Evolutionary conservation across 202 grass and related monocot species (phyloP), one percentile per base, ranked within the genome.

Genomic region (Alloteropsis angusta): DNA sequence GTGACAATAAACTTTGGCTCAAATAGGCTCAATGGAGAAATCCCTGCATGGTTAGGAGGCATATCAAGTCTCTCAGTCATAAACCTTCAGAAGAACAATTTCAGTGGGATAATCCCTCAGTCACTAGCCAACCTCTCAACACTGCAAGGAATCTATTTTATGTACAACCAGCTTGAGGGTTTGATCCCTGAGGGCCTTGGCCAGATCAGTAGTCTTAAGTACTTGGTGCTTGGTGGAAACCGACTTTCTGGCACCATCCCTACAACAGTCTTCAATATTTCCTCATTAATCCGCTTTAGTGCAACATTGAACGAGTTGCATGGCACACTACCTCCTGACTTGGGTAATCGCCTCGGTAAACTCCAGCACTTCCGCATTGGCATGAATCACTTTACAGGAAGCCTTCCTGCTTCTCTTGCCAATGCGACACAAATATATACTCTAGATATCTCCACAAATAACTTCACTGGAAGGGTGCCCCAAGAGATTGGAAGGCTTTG

Each of bases 211-310:
- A 2, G 11, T 30, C 73, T 88, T 4, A 7, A 39, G 14, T 3
- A 5, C 4, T 0, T 75, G 13, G 4, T 18, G 2, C 11, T 80
- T 2, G 13, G 2, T 15, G 43, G 0, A 16, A 88, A 81, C 58
- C 39, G 77, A 10, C 15, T 88, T 5, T 58, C 58, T 8, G 81
- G 81, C 8, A 72, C 6, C 37, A 71, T 88, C 34, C 86, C 82
- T 7, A 12, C 68, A 57, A 14, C 57, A 9, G 4, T 80, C 5
- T 38, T 63, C 7, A 85, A 85, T 43, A n/a, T 72, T 23, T 85
- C 83, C 18, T 65, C 83, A n/a, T 13, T 85, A 21, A 65, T 1
- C 10, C 6, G 0, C 0, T 73, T 79, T 17, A 21, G 22, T 28
- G 21, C 80, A 9, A 1, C 78, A 0, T 17, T 17, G 9, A 85